Percentiles rank a stretch among this genome's conserved stretches.
These are phyloP conservation scores for Uncinocarpus reesii DNA, from an alignment of 2,329 filamentous ascomycete species.

Conservation along the genomic window DNA sequence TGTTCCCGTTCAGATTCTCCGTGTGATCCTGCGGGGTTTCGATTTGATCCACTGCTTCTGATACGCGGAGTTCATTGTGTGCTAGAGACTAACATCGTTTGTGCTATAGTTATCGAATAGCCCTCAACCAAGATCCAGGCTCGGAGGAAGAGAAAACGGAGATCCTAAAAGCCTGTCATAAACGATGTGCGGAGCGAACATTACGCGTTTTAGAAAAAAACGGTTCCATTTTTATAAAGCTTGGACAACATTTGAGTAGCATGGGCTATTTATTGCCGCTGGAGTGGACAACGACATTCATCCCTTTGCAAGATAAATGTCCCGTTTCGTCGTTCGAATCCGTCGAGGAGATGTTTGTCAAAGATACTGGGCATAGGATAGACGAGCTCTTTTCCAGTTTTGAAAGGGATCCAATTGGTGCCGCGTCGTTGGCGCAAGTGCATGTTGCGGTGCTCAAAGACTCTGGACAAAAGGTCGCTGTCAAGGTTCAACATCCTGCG, in stretches of 20 bases:
- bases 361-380: conserved; percentile 69
- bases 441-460: conserved; percentile 76
- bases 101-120: conserved; percentile 67
- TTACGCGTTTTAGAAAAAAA: conserved; percentile 84
- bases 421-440: conserved; percentile 88
- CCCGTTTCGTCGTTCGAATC: conserved; percentile 83
- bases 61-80: not conserved
- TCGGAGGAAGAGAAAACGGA: conserved; percentile 55
- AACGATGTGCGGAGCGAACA: conserved; percentile 82
- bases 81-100: not conserved
- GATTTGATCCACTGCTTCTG: not conserved
- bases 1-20: conserved; percentile 13
- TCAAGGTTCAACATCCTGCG: conserved; percentile 90
- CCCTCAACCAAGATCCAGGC: conserved; percentile 55
- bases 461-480: conserved; percentile 75
- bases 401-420: conserved; percentile 68
- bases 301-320: conserved; percentile 91
- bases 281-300: conserved; percentile 93
- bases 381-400: conserved; percentile 82
- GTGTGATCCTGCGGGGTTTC: not conserved
- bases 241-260: conserved; percentile 90
- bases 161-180: conserved; percentile 74
- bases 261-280: conserved; percentile 87
- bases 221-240: conserved; percentile 95
- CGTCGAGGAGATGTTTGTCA: conserved; percentile 73